phyloP scores from a whole-genome alignment of 352 stramenopile genomes.

The Globisporangium cylindrosporum region DNA sequence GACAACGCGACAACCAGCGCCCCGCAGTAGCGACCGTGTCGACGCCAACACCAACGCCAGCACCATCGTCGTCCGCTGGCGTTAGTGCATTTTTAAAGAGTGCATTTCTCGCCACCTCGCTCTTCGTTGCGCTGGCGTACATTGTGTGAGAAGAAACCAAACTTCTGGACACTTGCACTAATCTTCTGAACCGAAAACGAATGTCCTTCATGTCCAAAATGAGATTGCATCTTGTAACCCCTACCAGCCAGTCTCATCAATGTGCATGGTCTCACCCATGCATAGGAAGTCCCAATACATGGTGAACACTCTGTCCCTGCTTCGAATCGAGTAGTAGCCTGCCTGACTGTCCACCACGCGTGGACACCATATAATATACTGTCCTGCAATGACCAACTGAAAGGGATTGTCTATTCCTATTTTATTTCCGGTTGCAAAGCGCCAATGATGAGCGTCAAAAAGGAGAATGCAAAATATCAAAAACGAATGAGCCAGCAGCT shows the following conservation, averaged over 20 bases:
- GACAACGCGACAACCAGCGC: background rate
- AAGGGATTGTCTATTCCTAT: conserved; percentile 6
- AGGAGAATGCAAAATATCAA: conserved; percentile 1
- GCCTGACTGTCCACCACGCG: background rate
- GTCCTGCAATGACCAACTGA: background rate
- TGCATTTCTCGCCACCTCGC: background rate
- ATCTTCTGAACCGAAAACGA: background rate
- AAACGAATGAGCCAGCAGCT: background rate
- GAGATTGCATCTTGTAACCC: background rate
- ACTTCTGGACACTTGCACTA: background rate
- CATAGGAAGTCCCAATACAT: too few relatives aligned
- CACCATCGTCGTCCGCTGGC: background rate
- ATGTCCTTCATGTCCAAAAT: background rate
- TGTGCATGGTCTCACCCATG: too few relatives aligned
- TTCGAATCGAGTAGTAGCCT: too few relatives aligned
- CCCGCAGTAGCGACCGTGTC: background rate
- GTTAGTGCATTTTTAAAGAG: background rate
- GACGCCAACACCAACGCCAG: background rate
- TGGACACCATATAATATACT: background rate
- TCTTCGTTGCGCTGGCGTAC: background rate
- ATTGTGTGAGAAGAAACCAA: background rate
- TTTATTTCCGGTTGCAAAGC: background rate
- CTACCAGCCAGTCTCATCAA: too few relatives aligned
- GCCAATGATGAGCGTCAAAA: background rate
- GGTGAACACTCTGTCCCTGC: too few relatives aligned